Conservation (phyloP, 1,284 basidiomycete genomes). For the Leccinum fallax region DNA sequence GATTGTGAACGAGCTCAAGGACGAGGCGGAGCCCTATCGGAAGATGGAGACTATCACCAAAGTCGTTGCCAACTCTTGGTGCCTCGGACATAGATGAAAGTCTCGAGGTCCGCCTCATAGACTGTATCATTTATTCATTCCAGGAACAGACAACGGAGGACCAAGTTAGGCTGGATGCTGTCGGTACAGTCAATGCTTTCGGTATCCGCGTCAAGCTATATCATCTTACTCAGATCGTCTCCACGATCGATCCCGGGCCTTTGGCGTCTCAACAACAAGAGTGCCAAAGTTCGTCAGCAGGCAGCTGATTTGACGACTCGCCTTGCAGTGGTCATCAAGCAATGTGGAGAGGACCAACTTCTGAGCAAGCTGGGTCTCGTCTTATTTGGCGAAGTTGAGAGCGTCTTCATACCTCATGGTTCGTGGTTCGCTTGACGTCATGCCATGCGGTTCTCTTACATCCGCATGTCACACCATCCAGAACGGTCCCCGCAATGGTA, state of each 20-base stretch:
- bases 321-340: constrained; percentile 97
- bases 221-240: constrained; percentile 92
- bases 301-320: constrained; percentile 87
- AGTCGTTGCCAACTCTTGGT: constrained; percentile 86
- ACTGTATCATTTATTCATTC: constrained; percentile 99
- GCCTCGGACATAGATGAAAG: constrained; percentile 97
- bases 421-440: constrained; percentile 42
- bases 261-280: constrained; percentile 99
- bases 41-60: constrained; percentile 99
- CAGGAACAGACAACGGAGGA: constrained; percentile 99
- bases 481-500: constrained; percentile 23
- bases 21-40: constrained; percentile 94
- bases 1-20: constrained; percentile 96
- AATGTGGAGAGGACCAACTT: constrained; percentile 97
- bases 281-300: constrained; percentile 97
- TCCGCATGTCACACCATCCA: constrained; percentile 61
- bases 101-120: constrained; percentile 91
- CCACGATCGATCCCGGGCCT: constrained; percentile 75
- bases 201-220: constrained; percentile 99
- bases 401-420: constrained; percentile 95
- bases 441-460: constrained; percentile 39
- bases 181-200: constrained; percentile 95
- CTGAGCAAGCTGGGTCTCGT: constrained; percentile 97
- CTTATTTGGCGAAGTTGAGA: constrained; percentile 84
- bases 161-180: constrained; percentile 98